phyloP scores from a whole-genome alignment of 805 yeast species.

The Teunomyces kruisii region DNA sequence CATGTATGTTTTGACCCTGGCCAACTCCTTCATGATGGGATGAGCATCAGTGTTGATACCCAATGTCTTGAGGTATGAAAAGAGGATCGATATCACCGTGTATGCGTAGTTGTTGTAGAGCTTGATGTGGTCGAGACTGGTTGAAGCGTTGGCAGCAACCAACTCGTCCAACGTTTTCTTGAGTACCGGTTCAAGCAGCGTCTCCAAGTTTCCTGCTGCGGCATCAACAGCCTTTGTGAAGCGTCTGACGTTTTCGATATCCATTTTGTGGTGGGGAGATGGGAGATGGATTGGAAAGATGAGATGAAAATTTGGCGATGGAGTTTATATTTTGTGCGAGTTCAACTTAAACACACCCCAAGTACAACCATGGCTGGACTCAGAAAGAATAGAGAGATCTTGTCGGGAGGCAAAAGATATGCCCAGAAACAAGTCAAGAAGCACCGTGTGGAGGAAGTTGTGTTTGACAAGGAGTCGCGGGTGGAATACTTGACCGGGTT shows the following conservation, averaged over 20 bases:
- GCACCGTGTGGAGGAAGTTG: conserved; percentile 78
- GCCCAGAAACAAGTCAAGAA: conserved; percentile 64
- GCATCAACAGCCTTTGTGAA: conserved; percentile 39
- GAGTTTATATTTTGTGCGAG: background rate
- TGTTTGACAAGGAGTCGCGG: conserved; percentile 77
- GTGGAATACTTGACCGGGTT: conserved; percentile 89
- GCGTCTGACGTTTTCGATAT: conserved; percentile 40
- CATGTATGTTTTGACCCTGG: conserved; percentile 68
- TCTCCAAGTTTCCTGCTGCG: conserved; percentile 35
- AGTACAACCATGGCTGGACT: conserved; percentile 20
- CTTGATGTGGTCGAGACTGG: conserved; percentile 27
- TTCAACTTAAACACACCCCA: background rate
- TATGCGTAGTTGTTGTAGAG: conserved; percentile 47
- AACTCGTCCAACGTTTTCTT: conserved; percentile 41
- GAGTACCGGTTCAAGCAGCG: conserved; percentile 35
- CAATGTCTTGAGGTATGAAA: conserved; percentile 55
- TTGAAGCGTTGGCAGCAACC: conserved; percentile 18
- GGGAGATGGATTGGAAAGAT: conserved; percentile 1
- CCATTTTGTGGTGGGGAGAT: conserved; percentile 34
- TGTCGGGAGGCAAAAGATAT: conserved; percentile 84
- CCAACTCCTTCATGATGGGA: conserved; percentile 65
- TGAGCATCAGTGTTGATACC: conserved; percentile 60
- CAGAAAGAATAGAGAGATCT: conserved; percentile 72
- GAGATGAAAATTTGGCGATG: background rate
- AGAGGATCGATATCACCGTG: conserved; percentile 54